phyloP scores from a whole-genome alignment of 768 basidiomycete species.

The Kwoniella sp. region DNA sequence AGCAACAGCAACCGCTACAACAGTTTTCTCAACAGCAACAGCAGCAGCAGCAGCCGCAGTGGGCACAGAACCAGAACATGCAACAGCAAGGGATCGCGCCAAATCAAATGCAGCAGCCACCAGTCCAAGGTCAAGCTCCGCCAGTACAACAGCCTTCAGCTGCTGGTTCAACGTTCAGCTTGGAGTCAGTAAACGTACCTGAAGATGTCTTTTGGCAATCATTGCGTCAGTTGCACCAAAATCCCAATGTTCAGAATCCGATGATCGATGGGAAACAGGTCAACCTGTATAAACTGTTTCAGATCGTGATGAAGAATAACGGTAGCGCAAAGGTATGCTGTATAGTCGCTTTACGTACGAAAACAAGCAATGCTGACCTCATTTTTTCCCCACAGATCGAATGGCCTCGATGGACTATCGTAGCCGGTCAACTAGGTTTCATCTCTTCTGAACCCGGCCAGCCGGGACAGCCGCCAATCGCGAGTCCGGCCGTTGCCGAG shows the following conservation, averaged over 20 bases:
- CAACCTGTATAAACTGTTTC: slow-evolving; percentile 37
- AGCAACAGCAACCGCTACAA: slow-evolving; percentile 24
- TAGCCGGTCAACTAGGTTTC: slow-evolving; percentile 39
- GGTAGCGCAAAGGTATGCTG: slow-evolving; percentile 38
- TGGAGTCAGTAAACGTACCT: slow-evolving; percentile 23
- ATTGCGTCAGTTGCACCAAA: slow-evolving; percentile 18
- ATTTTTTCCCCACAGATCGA: slow-evolving; percentile 29
- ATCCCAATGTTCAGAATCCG: slow-evolving; percentile 26
- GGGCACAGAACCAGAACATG: background rate
- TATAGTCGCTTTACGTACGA: too few species aligned
- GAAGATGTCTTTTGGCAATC: slow-evolving; percentile 21
- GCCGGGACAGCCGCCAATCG: slow-evolving; percentile 21
- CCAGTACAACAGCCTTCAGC: slow-evolving; percentile 12
- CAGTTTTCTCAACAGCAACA: slow-evolving; percentile 1
- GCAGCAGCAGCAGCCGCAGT: slow-evolving; percentile 12
- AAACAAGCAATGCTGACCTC: slow-evolving; percentile 11
- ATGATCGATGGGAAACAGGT: slow-evolving; percentile 31
- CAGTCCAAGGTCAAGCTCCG: slow-evolving; percentile 8
- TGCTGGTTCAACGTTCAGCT: slow-evolving; percentile 14
- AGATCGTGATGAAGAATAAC: slow-evolving; percentile 39
- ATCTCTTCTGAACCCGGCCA: slow-evolving; percentile 7
- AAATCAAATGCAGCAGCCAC: slow-evolving; percentile 8
- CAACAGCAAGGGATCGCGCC: background rate
- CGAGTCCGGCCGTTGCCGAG: slow-evolving; percentile 22
- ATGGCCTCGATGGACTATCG: slow-evolving; percentile 21